Conservation (phyloP, 495 filamentous ascomycete species). For the Elasticomyces elasticus region DNA sequence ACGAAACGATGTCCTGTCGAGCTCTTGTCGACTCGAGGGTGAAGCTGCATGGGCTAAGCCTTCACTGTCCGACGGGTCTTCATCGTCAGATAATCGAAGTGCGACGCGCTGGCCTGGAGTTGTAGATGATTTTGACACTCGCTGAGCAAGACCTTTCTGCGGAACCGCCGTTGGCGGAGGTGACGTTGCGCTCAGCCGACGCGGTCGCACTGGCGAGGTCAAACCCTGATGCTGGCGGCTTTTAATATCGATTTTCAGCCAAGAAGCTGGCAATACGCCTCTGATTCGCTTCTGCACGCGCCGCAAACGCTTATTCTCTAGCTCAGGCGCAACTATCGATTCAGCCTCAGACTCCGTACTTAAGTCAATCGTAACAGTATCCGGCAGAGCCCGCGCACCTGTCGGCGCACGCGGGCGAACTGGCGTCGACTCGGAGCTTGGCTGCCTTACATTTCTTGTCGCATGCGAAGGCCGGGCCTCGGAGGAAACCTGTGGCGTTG, state of each 20-base stretch:
- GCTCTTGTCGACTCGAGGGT: neutral
- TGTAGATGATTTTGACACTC: neutral
- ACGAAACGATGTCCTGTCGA: neutral
- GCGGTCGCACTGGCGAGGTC: conserved; percentile 31
- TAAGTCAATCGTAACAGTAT: neutral
- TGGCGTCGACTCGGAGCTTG: neutral
- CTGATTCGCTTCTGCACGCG: conserved; percentile 50
- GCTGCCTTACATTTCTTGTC: neutral
- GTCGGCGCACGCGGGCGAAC: neutral
- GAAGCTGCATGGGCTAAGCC: neutral
- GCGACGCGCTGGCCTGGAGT: conserved; percentile 20
- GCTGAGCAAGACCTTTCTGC: conserved; percentile 45
- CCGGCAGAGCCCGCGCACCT: neutral
- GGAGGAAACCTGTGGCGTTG: conserved; percentile 21
- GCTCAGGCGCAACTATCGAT: neutral
- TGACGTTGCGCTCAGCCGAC: conserved; percentile 5
- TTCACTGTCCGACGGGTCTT: neutral
- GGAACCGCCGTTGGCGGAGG: conserved; percentile 17
- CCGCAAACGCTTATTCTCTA: conserved; percentile 29
- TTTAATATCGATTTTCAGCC: conserved; percentile 61
- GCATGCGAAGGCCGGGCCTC: neutral
- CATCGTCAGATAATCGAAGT: conserved; percentile 8
- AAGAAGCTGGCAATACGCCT: conserved; percentile 86
- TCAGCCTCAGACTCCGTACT: conserved; percentile 2
- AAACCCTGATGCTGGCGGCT: conserved; percentile 28